Base-by-base conservation (phyloP, 768 basidiomycete species). In the Rhodotorula paludigena region DNA sequence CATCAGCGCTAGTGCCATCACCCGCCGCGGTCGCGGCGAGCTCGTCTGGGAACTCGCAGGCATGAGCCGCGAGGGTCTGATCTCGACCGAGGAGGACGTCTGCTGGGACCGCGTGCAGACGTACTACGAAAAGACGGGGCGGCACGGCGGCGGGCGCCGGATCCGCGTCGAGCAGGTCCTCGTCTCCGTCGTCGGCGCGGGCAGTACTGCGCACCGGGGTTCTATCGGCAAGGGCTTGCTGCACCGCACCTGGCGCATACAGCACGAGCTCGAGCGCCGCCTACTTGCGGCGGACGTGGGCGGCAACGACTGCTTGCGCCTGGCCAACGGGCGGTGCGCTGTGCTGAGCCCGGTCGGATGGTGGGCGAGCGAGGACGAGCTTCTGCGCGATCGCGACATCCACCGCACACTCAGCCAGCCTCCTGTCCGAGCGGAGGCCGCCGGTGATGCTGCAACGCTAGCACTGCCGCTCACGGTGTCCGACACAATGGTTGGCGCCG, bases 151-250 rank as follows among this genome's bases (percentile, higher is more conserved):
- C 54, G 86, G 86, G 42, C 82, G 85, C 52, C 86, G 88, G 16
- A 79, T 92, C 25, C 86, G 90, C 25, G 82, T 89, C 33, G 90
- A 92, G 74, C 84, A 88, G 41, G 81, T 92, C 51, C 80, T 92
- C 53, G 81, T 92, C 49, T 85, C 84, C 77, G 85, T 85, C 73
- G 78, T 80, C 15, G 79, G 80, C 9, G 75, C 78, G 1, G 81
- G 81, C 55, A 41, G 41, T 5, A 23, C 38, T 2, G 47, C 36
- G 0, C 39, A 33, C 39, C 82, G 64, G 12, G 36, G 83, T 25
- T 84, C 84, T 25, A 78, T 89, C 58, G 85, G 84, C 65, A 84
- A 83, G 56, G 81, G 82, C 68, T 86, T 86, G 8, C 80, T 92
- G 10, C 78, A 83, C 30, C 84, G 85, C 2, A 85, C 87, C 0